Percentiles rank a stretch among this genome's conserved stretches.
phyloP scores from a whole-genome alignment of 805 yeast species.

The Saturnispora quitensis region DNA sequence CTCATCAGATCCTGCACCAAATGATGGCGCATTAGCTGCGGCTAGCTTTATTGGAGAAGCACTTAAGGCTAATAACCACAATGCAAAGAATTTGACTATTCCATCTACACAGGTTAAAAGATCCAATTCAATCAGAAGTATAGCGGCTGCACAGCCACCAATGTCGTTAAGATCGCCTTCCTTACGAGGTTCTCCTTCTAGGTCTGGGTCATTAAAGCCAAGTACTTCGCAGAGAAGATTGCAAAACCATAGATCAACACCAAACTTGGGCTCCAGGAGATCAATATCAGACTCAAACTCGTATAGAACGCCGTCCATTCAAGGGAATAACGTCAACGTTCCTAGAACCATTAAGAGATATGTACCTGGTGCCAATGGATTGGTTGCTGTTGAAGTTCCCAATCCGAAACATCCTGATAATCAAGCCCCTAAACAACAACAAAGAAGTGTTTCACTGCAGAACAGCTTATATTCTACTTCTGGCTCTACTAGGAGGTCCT shows the following conservation, averaged over 20 bases:
- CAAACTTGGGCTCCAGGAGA: conserved; percentile 10
- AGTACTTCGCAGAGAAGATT: conserved; percentile 7
- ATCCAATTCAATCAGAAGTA: conserved; percentile 17
- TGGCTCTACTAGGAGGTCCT: background rate
- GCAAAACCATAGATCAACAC: conserved; percentile 9
- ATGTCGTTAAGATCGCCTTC: conserved; percentile 9
- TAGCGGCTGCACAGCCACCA: conserved; percentile 15
- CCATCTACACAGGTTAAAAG: conserved; percentile 23
- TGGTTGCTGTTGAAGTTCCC: conserved; percentile 63
- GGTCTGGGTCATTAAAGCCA: conserved; percentile 15
- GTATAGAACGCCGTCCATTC: background rate
- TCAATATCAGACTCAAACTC: conserved; percentile 12
- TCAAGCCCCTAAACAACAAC: background rate
- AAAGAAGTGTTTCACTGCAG: background rate
- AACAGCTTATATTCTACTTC: background rate
- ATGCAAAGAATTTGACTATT: conserved; percentile 24
- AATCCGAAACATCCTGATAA: conserved; percentile 21
- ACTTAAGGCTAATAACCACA: conserved; percentile 29
- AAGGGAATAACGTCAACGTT: conserved; percentile 1
- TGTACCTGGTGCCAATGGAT: conserved; percentile 66
- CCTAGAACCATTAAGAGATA: conserved; percentile 54
- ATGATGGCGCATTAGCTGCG: conserved; percentile 53
- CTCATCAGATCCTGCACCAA: conserved; percentile 21
- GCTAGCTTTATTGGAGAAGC: conserved; percentile 49
- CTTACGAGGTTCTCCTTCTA: conserved; percentile 7